Conservation (phyloP, 2,329 filamentous ascomycete genomes). For the Diaporthe ampelina region DNA sequence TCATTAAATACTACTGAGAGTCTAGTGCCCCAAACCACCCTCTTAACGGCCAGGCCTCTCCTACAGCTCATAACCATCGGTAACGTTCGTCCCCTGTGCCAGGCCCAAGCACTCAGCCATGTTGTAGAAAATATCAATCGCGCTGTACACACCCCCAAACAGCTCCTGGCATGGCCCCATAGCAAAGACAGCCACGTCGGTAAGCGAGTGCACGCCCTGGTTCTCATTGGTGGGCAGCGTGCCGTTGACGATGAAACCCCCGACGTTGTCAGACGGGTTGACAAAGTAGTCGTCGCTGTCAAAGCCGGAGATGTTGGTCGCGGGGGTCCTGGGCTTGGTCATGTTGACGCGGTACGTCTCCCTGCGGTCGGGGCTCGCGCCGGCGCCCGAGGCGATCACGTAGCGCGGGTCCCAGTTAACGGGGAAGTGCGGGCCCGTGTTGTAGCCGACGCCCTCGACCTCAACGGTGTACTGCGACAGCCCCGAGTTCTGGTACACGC, state of each 20-base stretch:
- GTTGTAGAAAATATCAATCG: constrained; percentile 81
- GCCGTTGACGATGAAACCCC: constrained; percentile 82
- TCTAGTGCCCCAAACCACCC: background rate
- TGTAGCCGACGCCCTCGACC: constrained; percentile 73
- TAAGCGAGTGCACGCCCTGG: constrained; percentile 82
- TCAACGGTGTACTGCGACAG: constrained; percentile 79
- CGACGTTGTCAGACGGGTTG: constrained; percentile 66
- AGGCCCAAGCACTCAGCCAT: constrained; percentile 78
- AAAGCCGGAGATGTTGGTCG: constrained; percentile 66
- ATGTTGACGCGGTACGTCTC: constrained; percentile 83
- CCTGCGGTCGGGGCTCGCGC: constrained; percentile 79
- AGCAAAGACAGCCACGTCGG: constrained; percentile 84
- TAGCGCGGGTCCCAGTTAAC: constrained; percentile 89
- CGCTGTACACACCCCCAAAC: constrained; percentile 80
- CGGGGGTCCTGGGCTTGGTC: constrained; percentile 73
- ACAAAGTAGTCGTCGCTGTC: constrained; percentile 69
- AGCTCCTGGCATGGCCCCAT: constrained; percentile 83
- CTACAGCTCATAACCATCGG: background rate
- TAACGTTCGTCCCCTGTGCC: constrained; percentile 50
- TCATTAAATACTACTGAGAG: background rate
- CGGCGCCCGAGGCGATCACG: constrained; percentile 80
- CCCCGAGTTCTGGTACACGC: constrained; percentile 80
- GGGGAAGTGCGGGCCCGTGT: constrained; percentile 82
- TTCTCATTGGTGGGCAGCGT: constrained; percentile 74
- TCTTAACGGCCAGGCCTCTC: too few species aligned